Evolutionary conservation across 1,139 yeast genomes (phyloP), one percentile per base, ranked within the genome.

Genomic region (Debaryomycetaceae sp.): DNA sequence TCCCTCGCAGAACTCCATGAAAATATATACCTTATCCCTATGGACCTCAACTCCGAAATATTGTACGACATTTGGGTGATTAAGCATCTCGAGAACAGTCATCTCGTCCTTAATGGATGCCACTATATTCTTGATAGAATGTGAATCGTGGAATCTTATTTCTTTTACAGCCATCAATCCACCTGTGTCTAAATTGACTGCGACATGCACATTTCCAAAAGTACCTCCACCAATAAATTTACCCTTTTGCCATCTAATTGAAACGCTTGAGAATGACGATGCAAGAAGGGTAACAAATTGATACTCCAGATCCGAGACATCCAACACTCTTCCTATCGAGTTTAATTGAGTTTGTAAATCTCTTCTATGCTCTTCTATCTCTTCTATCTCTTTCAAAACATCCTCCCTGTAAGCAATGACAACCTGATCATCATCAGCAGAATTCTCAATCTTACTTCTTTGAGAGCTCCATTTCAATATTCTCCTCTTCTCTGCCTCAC

Each of bases 221-320:
- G 97, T 83, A 40, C 99, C 99, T 38, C 96, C 95, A 5, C 99
- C 99, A 57, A 93, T 81, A 56, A 83, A 90, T 47, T 86, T 81
- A 41, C 97, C 96, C 67, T 93, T 95, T 63, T 93, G 97, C 99
- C 99, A 93, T 63, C 97, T 83, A 50, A 93, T 90, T 1, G 97
- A 86, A 30, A 91, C 87, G 58, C 91, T 86, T 0, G 96, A 87
- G 56, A 91, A 86, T 0, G 96, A 87, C 0, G 97, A 87, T 0
- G 97, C 96, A 49, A 95, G 75, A 45, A 89, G 81, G 1, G 95
- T 81, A 36, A 93, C 80, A 58, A 86, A 87, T 60, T 91, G 96
- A 56, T 90, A 87, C 57, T 90, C 97, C 52, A 86, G 83, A 59
- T 87, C 93, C 2, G 86, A 78, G 40, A 86, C 93, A 63, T 93